These are phyloP conservation scores for Termitomyces sp. DNA, from an alignment of 768 basidiomycete genomes.

Conservation along the genomic window DNA sequence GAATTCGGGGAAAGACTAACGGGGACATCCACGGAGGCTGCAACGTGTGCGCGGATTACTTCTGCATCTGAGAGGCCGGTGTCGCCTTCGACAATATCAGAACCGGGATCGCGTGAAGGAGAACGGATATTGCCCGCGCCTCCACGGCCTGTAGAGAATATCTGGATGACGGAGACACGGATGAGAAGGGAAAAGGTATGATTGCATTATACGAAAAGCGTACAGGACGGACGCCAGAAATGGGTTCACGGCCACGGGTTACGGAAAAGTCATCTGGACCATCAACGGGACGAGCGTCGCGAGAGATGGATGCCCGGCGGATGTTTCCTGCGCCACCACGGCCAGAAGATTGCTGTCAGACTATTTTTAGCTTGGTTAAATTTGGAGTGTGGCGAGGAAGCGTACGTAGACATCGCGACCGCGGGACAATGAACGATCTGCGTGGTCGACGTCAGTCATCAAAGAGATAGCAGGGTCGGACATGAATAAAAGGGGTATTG, in stretches of 20 bases:
- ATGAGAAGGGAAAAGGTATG: background rate
- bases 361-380: background rate
- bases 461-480: background rate
- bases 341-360: constrained; percentile 47
- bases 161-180: constrained; percentile 19
- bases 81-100: constrained; percentile 17
- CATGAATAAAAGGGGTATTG: background rate
- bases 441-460: constrained; percentile 1
- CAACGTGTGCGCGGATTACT: constrained; percentile 30
- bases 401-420: constrained; percentile 57
- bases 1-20: constrained; percentile 22
- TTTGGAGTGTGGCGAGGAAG: constrained; percentile 8
- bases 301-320: constrained; percentile 41
- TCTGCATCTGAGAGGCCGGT: constrained; percentile 25
- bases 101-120: constrained; percentile 49
- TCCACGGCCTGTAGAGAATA: constrained; percentile 69
- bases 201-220: constrained; percentile 1
- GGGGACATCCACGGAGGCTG: constrained; percentile 22
- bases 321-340: constrained; percentile 75
- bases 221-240: constrained; percentile 31
- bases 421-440: constrained; percentile 49
- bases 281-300: constrained; percentile 32
- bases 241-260: constrained; percentile 58
- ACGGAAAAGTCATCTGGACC: constrained; percentile 51
- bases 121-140: constrained; percentile 90